Evolutionary conservation across 2,329 filamentous ascomycete species (phyloP), one percentile per base, ranked within the genome.

Genomic region (Neofusicoccum ribis): DNA sequence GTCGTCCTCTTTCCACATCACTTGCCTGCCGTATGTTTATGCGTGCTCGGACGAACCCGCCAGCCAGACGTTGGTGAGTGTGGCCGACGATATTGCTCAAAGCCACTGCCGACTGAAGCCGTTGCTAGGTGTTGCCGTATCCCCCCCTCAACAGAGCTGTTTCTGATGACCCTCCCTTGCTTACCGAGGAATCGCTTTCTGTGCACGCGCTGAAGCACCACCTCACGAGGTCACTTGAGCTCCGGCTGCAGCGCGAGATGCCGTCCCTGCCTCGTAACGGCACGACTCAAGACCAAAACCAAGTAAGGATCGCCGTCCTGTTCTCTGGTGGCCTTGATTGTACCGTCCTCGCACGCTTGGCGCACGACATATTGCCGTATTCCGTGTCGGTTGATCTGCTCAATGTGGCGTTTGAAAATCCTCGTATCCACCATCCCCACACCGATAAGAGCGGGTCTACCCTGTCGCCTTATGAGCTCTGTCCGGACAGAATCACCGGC

Each of bases 321-420:
- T 99, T 98, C 76, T 99, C 95, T 0, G 95, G 95, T 2, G 95
- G 95, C 0, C 84, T 99, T 6, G 95, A 99, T 76, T 98, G 95
- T 74, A 94, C 93, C 0, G 83, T 97, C 0, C 82, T 99, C 56
- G 94, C 94, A 23, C 87, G 93, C 49, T 79, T 98, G 27, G 83
- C 86, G 11, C 91, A 97, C 73, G 90, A 96, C 12, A 78, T 96
- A 2, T 75, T 98, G 2, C 90, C 91, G 0, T 14, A 74, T 0
- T 78, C 83, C 3, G 89, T 96, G 71, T 81, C 85, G 1, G 88
- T 99, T 67, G 95, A 98, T 73, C 83, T 99, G 8, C 84, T 99
- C 68, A 99, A 99, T 70, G 94, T 99, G 51, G 95, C 94, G 0
- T 99, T 99, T 72, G 92, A 99, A 76, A 99, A 99, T 69, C 94